Evolutionary conservation across 2,329 filamentous ascomycete species (phyloP), one percentile per base, ranked within the genome.

Genomic region (Echinosphaeria canescens): DNA sequence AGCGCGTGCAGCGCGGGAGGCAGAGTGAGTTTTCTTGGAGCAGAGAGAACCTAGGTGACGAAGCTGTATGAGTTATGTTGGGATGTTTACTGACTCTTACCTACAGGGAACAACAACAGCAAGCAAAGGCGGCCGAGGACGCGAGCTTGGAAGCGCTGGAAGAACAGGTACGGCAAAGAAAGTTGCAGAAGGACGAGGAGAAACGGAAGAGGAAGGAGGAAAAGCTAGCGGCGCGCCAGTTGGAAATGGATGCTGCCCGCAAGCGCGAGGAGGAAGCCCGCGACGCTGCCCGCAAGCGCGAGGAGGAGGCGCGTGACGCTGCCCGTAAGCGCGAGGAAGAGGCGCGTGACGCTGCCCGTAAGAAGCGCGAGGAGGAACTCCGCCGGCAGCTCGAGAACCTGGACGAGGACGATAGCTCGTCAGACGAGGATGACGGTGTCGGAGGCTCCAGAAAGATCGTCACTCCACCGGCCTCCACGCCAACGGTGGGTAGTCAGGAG

Each of bases 161-260:
- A 49, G 82, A 95, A 45, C 82, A 93, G 48, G 82, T 95, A 27
- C 74, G 73, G 34, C 79, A 84, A 43, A 81, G 84, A 40, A 98
- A 95, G 54, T 54, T 95, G 27, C 85, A 81, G 59, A 95, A 92
- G 50, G 78, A 90, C 37, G 88, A 98, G 47, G 88, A 93, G 53
- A 93, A 91, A 58, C 79, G 74, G 6, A 85, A 81, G 48, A 80
- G 92, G 39, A 84, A 90, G 44, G 85, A 95, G 46, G 59, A 71
- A 28, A 75, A 76, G 44, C 57, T 93, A 35, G 79, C 79, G 14
- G 75, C 78, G 19, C 79, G 88, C 40, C 72, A 80, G 37, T 84
- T 80, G 2, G 85, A 98, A 49, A 75, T 95, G 30, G 88, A 95
- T 48, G 80, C 78, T 17, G 82, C 85, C 5, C 75, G 75, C 41